Evolutionary conservation across 805 yeast genomes (phyloP).

Genomic region (Ogataea ganodermae): DNA sequence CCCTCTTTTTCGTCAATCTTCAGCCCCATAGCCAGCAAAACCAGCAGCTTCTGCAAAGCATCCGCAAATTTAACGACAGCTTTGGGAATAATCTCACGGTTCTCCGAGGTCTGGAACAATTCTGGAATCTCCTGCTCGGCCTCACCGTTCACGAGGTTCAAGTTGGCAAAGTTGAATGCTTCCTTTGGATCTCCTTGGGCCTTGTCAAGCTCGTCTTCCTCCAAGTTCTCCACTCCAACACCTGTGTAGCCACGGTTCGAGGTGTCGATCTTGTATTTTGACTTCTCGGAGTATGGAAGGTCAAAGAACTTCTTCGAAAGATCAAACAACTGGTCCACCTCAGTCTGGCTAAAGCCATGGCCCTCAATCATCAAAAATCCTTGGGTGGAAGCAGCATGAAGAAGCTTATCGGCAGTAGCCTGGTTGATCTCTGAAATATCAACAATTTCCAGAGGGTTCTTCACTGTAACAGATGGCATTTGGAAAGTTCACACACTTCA

Average conservation of each 20-base stretch:
- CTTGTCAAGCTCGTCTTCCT: slow-evolving; percentile 37
- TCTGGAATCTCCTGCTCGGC: slow-evolving; percentile 49
- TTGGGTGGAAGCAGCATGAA: slow-evolving; percentile 53
- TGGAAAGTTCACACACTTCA: not conserved
- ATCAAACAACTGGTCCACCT: slow-evolving; percentile 38
- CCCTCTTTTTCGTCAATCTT: slow-evolving; percentile 57
- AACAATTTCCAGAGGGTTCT: slow-evolving; percentile 55
- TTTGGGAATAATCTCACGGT: slow-evolving; percentile 42
- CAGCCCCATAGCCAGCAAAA: slow-evolving; percentile 61
- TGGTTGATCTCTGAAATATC: slow-evolving; percentile 51
- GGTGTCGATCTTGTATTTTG: slow-evolving; percentile 48
- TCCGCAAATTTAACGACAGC: slow-evolving; percentile 48
- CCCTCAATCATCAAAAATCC: slow-evolving; percentile 55
- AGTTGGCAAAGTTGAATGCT: slow-evolving; percentile 62
- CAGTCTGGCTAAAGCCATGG: slow-evolving; percentile 46
- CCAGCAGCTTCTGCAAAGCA: slow-evolving; percentile 51
- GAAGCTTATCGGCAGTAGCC: slow-evolving; percentile 50
- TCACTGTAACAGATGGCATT: slow-evolving; percentile 23
- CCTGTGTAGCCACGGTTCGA: slow-evolving; percentile 48
- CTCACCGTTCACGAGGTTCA: slow-evolving; percentile 53
- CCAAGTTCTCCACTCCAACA: slow-evolving; percentile 46
- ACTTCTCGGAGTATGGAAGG: slow-evolving; percentile 53
- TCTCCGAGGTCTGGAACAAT: slow-evolving; percentile 46
- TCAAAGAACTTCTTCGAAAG: slow-evolving; percentile 33
- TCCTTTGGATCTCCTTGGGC: slow-evolving; percentile 52